Percentiles rank a stretch among this genome's conserved stretches.
These are phyloP conservation scores for Saccharomycopsis schoenii DNA, from an alignment of 805 yeast genomes.

Conservation along the genomic window DNA sequence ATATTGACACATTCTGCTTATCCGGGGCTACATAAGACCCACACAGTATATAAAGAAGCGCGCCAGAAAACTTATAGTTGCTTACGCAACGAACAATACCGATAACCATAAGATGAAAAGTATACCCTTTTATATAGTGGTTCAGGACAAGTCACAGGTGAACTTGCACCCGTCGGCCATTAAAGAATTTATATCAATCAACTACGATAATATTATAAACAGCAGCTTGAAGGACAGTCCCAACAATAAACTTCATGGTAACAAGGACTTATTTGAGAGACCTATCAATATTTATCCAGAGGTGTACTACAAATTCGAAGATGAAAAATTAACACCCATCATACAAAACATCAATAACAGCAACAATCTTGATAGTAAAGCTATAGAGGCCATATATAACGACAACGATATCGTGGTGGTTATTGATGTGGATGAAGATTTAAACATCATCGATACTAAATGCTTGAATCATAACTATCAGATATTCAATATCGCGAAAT, in stretches of 20 bases:
- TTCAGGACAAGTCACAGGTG: constrained; percentile 11
- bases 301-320: constrained; percentile 15
- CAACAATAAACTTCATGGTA: neutral
- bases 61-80: too few species aligned
- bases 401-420: constrained; percentile 12
- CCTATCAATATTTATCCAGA: constrained; percentile 17
- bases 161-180: neutral
- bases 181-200: constrained; percentile 5
- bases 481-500: constrained; percentile 6
- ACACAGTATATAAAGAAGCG: too few species aligned
- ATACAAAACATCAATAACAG: neutral
- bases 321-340: constrained; percentile 5
- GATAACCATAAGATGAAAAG: neutral
- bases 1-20: too few species aligned
- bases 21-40: too few species aligned
- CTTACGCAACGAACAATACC: too few species aligned
- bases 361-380: neutral
- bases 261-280: constrained; percentile 4
- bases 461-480: constrained; percentile 15
- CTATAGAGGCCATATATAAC: neutral
- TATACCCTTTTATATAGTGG: constrained; percentile 11
- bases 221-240: neutral
- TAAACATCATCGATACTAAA: constrained; percentile 8
- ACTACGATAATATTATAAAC: constrained; percentile 7
- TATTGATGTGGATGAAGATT: constrained; percentile 15